Base-by-base conservation (phyloP, 768 basidiomycete genomes). In the Myochromella boudieri region DNA sequence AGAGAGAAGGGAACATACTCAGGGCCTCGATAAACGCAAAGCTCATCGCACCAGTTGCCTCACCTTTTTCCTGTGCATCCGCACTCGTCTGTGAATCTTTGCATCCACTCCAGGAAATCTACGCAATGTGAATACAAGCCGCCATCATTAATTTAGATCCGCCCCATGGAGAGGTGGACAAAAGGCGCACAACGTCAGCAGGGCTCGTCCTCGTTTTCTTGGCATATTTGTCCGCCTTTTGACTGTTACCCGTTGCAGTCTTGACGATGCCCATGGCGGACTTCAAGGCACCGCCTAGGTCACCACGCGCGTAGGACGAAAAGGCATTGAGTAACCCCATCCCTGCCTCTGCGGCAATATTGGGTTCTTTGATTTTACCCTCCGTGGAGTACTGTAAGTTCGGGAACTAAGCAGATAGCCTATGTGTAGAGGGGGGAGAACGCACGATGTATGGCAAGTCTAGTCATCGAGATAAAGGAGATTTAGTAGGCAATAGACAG, bases 341-440 rank as follows among this genome's bases (percentile, higher is more conserved):
- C 0, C 93, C 94, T 3, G 95, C 94, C 60, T 91, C 93, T 7
- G 84, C 78, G 9, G 84, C 83, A 12, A 93, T 69, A 60, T 97
- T 95, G 26, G 95, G 93, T 62, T 97, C 93, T 65, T 97, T 97
- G 62, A 97, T 69, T 61, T 91, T 93, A 39, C 94, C 94, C 69
- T 97, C 92, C 6, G 93, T 95, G 17, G 92, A 92, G 68, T 97
- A 97, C 83, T 89, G 51, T 14, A 36, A 10, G 26, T 7, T n/a
- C 12, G 18, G 2, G 11, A 37, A 12, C 22, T 42, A 42, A 28
- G 46, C 11, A 40, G 27, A 25, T n/a, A 25, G 20, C 17, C 44
- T 21, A 11, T 1, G 24, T 33, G 29, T 12, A 15, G 45, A 34
- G 39, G 12, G 20, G 21, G 15, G 45, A 28, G 15, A 20, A 51